Evolutionary conservation across 2,329 filamentous ascomycete genomes (phyloP).

Genomic region (Calonectria hongkongensis): DNA sequence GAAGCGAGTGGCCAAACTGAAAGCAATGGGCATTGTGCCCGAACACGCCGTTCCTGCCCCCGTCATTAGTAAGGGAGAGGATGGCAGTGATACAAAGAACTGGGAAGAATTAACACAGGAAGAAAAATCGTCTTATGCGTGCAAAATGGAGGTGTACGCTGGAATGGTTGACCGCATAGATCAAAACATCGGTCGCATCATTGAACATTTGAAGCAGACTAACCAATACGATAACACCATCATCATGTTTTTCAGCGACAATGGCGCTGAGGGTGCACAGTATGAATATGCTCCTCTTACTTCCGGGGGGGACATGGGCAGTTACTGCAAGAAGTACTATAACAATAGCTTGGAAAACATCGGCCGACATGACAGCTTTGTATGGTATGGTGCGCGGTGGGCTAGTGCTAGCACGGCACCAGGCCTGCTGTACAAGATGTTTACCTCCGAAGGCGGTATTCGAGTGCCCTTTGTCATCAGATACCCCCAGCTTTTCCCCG

Average conservation of each 20-base stretch:
- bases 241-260: conserved; percentile 17
- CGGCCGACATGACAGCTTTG: conserved; percentile 11
- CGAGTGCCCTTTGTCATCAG: conserved; percentile 6
- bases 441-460: conserved; percentile 15
- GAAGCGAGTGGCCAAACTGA: conserved; percentile 70
- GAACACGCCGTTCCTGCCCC: conserved; percentile 69
- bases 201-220: background rate
- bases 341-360: conserved; percentile 20
- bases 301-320: conserved; percentile 6
- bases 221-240: conserved; percentile 8
- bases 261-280: conserved; percentile 13
- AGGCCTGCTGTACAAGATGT: conserved; percentile 12
- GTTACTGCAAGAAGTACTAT: conserved; percentile 11
- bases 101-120: conserved; percentile 67
- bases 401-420: conserved; percentile 16
- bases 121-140: conserved; percentile 67
- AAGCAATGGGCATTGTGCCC: conserved; percentile 72
- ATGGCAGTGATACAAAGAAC: conserved; percentile 58
- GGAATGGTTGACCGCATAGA: conserved; percentile 80
- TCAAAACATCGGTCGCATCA: conserved; percentile 68
- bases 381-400: conserved; percentile 17
- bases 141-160: conserved; percentile 77
- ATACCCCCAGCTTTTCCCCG: conserved; percentile 9
- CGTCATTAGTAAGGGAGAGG: conserved; percentile 60
- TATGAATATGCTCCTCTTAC: conserved; percentile 14